Evolutionary conservation across 2,329 filamentous ascomycete species (phyloP).

Genomic region (Colletotrichum acutatum): DNA sequence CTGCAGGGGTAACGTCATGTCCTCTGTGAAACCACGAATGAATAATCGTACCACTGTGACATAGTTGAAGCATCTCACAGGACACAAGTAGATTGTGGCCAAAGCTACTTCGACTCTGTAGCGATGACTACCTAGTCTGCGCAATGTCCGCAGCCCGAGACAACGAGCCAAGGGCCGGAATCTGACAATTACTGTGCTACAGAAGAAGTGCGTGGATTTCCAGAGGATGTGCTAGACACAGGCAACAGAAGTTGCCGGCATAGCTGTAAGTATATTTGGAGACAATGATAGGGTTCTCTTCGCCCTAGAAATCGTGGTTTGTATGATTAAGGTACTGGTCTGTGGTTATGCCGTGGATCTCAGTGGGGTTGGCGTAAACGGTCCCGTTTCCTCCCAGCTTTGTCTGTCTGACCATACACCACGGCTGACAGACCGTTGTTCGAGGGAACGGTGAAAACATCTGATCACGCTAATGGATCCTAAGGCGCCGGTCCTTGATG

Average conservation of each 20-base stretch:
- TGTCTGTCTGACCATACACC: slow-evolving; percentile 1
- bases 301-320: not conserved
- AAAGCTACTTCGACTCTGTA: not conserved
- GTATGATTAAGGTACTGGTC: slow-evolving; percentile 22
- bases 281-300: not conserved
- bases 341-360: not conserved
- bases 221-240: not conserved
- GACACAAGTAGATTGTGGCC: not conserved
- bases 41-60: not conserved
- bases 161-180: not conserved
- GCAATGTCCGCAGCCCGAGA: not conserved
- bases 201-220: not conserved
- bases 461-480: not conserved
- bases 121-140: not conserved
- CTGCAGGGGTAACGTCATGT: not conserved
- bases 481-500: not conserved
- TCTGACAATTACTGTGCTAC: not conserved
- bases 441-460: not conserved
- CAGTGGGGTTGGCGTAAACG: not conserved
- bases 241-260: not conserved
- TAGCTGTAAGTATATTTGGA: not conserved
- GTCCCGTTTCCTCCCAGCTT: slow-evolving; percentile 10
- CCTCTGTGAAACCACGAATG: not conserved
- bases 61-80: not conserved
- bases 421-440: not conserved